Evolutionary conservation across 192 early-diverging fungal genomes (phyloP).

Genomic region (Glomus cerebriforme): DNA sequence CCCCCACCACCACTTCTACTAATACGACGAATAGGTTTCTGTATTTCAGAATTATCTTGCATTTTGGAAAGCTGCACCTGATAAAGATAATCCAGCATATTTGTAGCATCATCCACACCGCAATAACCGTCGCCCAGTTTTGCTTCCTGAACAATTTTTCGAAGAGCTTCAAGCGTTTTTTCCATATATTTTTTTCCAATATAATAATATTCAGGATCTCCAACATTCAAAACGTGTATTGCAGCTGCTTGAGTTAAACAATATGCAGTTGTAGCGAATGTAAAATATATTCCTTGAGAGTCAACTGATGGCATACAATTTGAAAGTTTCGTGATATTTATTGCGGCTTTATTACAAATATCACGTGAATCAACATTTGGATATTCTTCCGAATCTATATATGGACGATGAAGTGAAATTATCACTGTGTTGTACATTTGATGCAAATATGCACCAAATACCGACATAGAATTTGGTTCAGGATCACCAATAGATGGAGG

Average conservation of each 20-base stretch:
- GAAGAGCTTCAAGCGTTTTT: neutral
- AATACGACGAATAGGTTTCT: constrained; percentile 30
- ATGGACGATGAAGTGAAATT: constrained; percentile 52
- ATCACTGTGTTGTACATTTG: constrained; percentile 45
- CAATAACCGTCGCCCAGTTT: neutral
- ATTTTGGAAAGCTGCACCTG: constrained; percentile 20
- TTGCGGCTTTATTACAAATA: constrained; percentile 41
- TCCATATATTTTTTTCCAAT: constrained; percentile 2
- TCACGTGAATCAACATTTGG: constrained; percentile 40
- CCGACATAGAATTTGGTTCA: neutral
- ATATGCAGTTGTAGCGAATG: constrained; percentile 27
- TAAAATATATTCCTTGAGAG: constrained; percentile 33
- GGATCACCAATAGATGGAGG: constrained; percentile 9
- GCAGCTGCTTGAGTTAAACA: constrained; percentile 39
- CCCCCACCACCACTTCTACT: constrained; percentile 34
- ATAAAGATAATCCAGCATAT: constrained; percentile 38
- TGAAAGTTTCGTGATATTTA: constrained; percentile 41
- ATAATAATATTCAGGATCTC: neutral
- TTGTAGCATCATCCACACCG: constrained; percentile 35
- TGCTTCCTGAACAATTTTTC: neutral
- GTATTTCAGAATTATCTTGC: constrained; percentile 27
- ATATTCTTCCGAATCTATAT: constrained; percentile 45
- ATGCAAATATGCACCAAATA: constrained; percentile 9
- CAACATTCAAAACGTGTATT: constrained; percentile 40
- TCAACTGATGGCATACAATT: constrained; percentile 38